Conservation (phyloP, 371 early-diverging fungal genomes). For the Apophysomyces variabilis region DNA sequence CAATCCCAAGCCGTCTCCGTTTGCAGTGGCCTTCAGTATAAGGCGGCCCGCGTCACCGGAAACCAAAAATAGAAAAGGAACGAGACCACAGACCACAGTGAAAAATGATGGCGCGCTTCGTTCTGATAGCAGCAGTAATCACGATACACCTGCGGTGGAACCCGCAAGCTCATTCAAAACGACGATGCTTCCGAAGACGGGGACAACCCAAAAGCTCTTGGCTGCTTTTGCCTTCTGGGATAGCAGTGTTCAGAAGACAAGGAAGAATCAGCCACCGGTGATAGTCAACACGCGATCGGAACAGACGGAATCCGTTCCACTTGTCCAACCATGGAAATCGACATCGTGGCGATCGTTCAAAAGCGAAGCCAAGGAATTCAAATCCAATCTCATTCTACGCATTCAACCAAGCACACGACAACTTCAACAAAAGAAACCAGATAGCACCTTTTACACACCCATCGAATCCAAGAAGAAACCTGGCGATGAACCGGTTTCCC, state of each 20-base stretch:
- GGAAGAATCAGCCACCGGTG: background rate
- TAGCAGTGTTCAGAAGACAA: background rate
- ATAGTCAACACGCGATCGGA: background rate
- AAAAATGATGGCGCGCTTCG: too few species aligned
- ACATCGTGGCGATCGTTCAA: conserved; percentile 4
- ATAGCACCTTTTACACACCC: too few species aligned
- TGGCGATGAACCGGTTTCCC: background rate
- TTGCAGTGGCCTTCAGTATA: background rate
- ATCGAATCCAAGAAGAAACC: background rate
- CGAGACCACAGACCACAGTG: too few species aligned
- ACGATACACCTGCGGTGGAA: conserved; percentile 2
- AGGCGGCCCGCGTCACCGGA: background rate
- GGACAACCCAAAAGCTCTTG: background rate
- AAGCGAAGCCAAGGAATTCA: conserved; percentile 3
- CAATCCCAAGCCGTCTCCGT: background rate
- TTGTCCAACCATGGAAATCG: conserved; percentile 7
- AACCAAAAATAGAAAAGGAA: background rate
- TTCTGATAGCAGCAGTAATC: background rate
- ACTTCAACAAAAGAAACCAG: background rate
- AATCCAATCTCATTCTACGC: background rate
- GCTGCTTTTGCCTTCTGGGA: conserved; percentile 9
- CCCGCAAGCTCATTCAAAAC: background rate
- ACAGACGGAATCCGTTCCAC: conserved; percentile 5
- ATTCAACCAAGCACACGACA: background rate
- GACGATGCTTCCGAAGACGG: background rate